phyloP scores from a whole-genome alignment of 768 basidiomycete species.

The Thelephora aurantiotincta region DNA sequence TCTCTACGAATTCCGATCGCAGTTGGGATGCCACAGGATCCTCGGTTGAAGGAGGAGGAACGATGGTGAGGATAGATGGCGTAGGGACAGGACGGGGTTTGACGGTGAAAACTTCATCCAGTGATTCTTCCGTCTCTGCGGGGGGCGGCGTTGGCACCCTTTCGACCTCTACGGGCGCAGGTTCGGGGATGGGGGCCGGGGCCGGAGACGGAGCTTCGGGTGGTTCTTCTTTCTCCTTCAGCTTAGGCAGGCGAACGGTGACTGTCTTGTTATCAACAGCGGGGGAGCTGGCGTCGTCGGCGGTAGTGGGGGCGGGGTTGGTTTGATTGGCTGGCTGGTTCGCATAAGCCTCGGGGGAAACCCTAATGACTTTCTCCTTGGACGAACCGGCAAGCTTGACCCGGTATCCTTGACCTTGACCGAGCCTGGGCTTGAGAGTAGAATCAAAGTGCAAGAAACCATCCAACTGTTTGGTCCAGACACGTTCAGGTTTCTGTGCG shows the following conservation, averaged over 20 bases:
- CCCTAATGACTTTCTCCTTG: conserved; percentile 28
- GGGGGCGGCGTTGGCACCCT: conserved; percentile 13
- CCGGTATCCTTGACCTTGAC: conserved; percentile 38
- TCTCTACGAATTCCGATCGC: background rate
- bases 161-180: conserved; percentile 3
- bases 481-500: conserved; percentile 60
- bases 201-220: conserved; percentile 5
- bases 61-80: conserved; percentile 13
- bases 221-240: conserved; percentile 22
- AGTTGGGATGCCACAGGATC: background rate
- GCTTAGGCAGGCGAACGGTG: conserved; percentile 41
- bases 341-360: conserved; percentile 13
- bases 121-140: conserved; percentile 22
- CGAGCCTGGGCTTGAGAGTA: conserved; percentile 40
- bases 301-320: conserved; percentile 5
- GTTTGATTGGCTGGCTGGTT: conserved; percentile 3
- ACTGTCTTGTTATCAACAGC: conserved; percentile 32
- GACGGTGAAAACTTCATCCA: conserved; percentile 48
- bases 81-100: conserved; percentile 31
- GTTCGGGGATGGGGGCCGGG: conserved; percentile 1
- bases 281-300: conserved; percentile 13
- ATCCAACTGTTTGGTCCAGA: conserved; percentile 79
- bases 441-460: conserved; percentile 55
- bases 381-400: conserved; percentile 45
- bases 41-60: background rate